Evolutionary conservation across 257 asterid genomes (phyloP), one percentile per base, ranked within the genome.

Genomic region (Cordia subcordata): DNA sequence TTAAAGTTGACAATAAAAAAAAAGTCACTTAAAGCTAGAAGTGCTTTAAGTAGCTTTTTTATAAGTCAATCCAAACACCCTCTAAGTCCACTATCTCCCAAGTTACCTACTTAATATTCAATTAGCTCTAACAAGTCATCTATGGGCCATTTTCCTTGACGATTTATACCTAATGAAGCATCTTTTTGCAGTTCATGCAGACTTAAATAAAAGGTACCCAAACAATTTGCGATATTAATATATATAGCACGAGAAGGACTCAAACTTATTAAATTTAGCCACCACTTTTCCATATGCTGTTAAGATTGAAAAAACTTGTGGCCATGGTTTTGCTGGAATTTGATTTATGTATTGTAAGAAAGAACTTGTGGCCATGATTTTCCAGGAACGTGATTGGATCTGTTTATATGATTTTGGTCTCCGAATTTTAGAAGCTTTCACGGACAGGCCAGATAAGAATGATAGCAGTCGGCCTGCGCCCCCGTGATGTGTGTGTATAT

Each of bases 41-140:
- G n/a, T n/a, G n/a, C n/a, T n/a, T n/a, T n/a, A n/a, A n/a, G n/a
- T n/a, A n/a, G n/a, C n/a, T n/a, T n/a, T n/a, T n/a, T n/a, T n/a
- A n/a, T n/a, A n/a, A n/a, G n/a, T n/a, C n/a, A n/a, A n/a, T n/a
- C n/a, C n/a, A n/a, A n/a, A n/a, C n/a, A n/a, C n/a, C n/a, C n/a
- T n/a, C n/a, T n/a, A 27, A 68, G 67, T 72, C 84, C 75, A 72
- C 81, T 45, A 64, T 60, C 64, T 55, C 47, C 57, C 56, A 20
- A 23, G 2, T 10, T 27, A 66, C 79, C 80, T 57, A 79, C 77
- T 72, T 53, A 49, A 21, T 72, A 69, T 55, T 67, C 27, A 65
- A 70, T 46, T 65, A 40, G 20, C 17, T 16, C 58, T 21, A 63
- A 66, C 75, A 69, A 49, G 54, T 72, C 78, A 72, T 19, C 45